Base-by-base conservation (phyloP, 306 rosid genomes). In the Nissolia schottii region DNA sequence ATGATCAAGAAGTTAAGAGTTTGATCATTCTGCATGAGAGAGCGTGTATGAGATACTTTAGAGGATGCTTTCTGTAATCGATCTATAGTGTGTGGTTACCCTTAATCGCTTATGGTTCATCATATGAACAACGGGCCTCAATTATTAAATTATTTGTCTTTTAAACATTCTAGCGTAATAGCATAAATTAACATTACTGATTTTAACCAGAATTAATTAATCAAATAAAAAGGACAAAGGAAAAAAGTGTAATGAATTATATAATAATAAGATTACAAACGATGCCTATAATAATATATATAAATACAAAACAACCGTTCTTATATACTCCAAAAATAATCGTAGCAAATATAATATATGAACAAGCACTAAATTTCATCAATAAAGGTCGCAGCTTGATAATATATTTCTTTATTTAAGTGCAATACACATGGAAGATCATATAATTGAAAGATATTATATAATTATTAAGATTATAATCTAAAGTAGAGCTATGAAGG, bases 381-480 rank as follows among this genome's bases (percentile, higher is more conserved):
- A 5, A 20, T 29, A 14, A 55, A 69, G 14, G 64, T 62, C 50
- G n/a, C n/a, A 51, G 23, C 61, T 28, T 40, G 20, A 28, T 10
- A 46, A 1, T 29, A 19, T 58, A 8, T 46, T 61, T 28, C 7
- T 68, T 34, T 23, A 35, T 51, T 23, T 51, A 35, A 73, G 81
- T 65, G 83, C 73, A 62, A 18, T 13, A 61, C 80, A 79, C 73
- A 72, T 60, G 85, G 66, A 10, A 27, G 34, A 4, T 73, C 11
- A 6, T 48, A 63, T 54, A 48, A 10, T 41, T 24, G 27, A 22
- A 74, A 20, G 51, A 6, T 16, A 29, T 48, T n/a, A 73, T 16
- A 77, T 59, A 45, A 55, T 62, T 48, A 49, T 32, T 61, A 41
- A 60, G 53, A 67, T 6, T 34, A 34, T 13, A n/a, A 70, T 48